Conservation (phyloP, 108 stramenopile genomes). For the Skeletonema grethae region DNA sequence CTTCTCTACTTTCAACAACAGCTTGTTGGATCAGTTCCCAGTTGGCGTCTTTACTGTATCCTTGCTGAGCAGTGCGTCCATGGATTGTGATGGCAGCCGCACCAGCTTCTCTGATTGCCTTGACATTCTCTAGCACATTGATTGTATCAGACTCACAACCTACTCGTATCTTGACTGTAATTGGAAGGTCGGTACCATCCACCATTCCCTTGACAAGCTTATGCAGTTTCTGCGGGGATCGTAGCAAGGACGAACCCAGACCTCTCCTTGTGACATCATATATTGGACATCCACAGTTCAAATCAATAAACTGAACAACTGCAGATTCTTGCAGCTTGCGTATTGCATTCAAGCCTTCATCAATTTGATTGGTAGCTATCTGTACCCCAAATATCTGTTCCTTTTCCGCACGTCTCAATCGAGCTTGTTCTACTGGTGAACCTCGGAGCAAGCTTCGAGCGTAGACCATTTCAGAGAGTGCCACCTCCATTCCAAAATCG, state of each 20-base stretch:
- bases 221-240: conserved; percentile 40
- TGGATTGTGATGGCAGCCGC: conserved; percentile 52
- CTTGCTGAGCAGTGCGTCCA: conserved; percentile 49
- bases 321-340: conserved; percentile 18
- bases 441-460: conserved; percentile 37
- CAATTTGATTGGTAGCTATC: conserved; percentile 47
- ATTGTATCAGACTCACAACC: conserved; percentile 28
- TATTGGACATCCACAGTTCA: conserved; percentile 63
- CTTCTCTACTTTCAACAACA: conserved; percentile 19
- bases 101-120: conserved; percentile 34
- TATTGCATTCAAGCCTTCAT: conserved; percentile 40
- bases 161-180: conserved; percentile 53
- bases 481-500: conserved; percentile 47
- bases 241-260: conserved; percentile 43
- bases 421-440: conserved; percentile 38
- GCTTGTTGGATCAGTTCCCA: conserved; percentile 47
- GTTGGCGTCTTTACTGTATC: conserved; percentile 42
- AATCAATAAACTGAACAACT: conserved; percentile 36
- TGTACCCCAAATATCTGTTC: conserved; percentile 51
- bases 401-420: conserved; percentile 27
- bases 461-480: conserved; percentile 51
- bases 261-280: conserved; percentile 52
- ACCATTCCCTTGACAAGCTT: conserved; percentile 46
- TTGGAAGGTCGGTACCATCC: conserved; percentile 30
- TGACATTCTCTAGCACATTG: conserved; percentile 29